phyloP scores from a whole-genome alignment of 2,329 filamentous ascomycete species.

The Fusarium hostae region DNA sequence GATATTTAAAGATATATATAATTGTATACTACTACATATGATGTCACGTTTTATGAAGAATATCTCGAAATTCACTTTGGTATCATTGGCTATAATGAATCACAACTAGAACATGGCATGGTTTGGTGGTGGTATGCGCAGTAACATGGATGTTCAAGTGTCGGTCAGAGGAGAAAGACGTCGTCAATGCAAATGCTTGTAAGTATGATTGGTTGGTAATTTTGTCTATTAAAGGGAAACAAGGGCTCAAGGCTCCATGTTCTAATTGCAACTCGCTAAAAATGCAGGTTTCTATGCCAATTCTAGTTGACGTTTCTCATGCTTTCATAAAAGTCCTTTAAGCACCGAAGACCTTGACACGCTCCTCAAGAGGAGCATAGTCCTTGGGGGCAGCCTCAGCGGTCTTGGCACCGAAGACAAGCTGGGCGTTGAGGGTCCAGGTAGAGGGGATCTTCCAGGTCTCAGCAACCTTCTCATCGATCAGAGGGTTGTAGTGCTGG shows the following conservation, averaged over 20 bases:
- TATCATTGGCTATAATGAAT: neutral
- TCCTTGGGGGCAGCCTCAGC: constrained; percentile 70
- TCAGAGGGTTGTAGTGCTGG: constrained; percentile 92
- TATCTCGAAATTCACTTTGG: neutral
- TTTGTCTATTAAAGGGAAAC: neutral
- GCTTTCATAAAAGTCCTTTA: constrained; percentile 44
- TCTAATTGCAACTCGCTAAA: constrained; percentile 28
- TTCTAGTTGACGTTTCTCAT: constrained; percentile 7
- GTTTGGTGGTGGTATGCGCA: neutral
- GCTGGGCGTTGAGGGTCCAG: constrained; percentile 84
- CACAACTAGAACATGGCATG: neutral
- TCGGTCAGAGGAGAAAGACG: neutral
- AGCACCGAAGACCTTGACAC: constrained; percentile 72
- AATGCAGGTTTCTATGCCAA: constrained; percentile 10
- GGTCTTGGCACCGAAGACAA: constrained; percentile 80
- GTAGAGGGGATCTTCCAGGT: constrained; percentile 76
- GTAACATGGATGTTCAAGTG: neutral
- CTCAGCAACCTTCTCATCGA: constrained; percentile 76
- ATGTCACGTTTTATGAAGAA: constrained; percentile 2
- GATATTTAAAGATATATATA: constrained; percentile 28
- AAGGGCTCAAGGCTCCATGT: neutral
- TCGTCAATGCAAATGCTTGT: neutral
- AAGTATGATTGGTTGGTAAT: neutral
- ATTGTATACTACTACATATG: constrained; percentile 11
- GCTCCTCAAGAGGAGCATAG: constrained; percentile 72